Conservation (phyloP, 176 grass and related monocot genomes). For the Poa pratensis region DNA sequence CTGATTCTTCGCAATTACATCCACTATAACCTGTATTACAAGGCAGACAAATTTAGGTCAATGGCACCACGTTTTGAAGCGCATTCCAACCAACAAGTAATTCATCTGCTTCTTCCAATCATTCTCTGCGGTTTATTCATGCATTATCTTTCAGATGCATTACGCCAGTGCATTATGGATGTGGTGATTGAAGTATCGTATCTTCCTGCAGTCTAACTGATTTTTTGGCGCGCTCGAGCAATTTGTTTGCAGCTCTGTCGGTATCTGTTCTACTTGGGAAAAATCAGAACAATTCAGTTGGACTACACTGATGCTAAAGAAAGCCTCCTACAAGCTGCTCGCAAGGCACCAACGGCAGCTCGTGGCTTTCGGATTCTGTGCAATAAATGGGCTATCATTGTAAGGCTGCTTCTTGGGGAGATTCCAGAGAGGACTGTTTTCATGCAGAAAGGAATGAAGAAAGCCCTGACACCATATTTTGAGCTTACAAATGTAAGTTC, state of each 20-base stretch:
- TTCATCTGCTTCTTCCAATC: conserved; percentile 19
- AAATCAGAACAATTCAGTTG: conserved; percentile 93
- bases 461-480: conserved; percentile 73
- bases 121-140: not conserved
- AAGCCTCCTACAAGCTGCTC: conserved; percentile 87
- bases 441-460: conserved; percentile 94
- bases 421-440: conserved; percentile 88
- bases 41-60: conserved; percentile 91
- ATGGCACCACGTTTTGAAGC: conserved; percentile 95
- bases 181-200: too few relatives aligned
- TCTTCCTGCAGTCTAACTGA: not conserved
- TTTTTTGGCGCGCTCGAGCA: not conserved
- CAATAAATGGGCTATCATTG: conserved; percentile 87
- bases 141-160: conserved; percentile 11
- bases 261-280: conserved; percentile 86
- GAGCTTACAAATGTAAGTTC: conserved; percentile 80
- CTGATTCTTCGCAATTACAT: conserved; percentile 97
- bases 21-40: conserved; percentile 92
- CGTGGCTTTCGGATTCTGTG: conserved; percentile 73
- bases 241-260: conserved; percentile 66
- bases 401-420: conserved; percentile 73
- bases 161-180: too few relatives aligned
- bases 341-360: conserved; percentile 71
- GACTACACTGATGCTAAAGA: conserved; percentile 92
- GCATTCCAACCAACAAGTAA: conserved; percentile 91